Base-by-base conservation (phyloP, 805 yeast species). In the Scheffersomyces ergatensis region DNA sequence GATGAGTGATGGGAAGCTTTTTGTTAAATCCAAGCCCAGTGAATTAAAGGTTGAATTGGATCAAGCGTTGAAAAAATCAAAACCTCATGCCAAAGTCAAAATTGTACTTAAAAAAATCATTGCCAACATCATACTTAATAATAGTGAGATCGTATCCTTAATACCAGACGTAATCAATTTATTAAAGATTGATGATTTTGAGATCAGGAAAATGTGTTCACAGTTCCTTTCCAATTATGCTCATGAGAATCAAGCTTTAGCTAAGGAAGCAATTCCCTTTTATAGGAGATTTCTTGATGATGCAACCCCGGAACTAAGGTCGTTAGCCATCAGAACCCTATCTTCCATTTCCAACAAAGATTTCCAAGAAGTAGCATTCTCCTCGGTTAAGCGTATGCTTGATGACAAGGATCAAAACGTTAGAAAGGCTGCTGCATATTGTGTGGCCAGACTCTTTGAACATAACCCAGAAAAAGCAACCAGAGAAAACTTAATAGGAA, bases 111-210 rank as follows among this genome's bases (percentile, higher is more conserved):
- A 82, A 58, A 85, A 85, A 53, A 76, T 89, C 20, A 72, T 90
- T 6, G 92, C 96, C 33, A 90, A 89, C 60, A 75, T 89, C 61
- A 83, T 95, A 5, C 72, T 89, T 62, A 89, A 89, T 37, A 88
- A 87, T 58, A 75, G 75, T 41, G 97, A 92, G 55, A 78, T 89
- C 78, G 70, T 80, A 9, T 58, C 65, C 15, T 57, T 92, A 40
- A 77, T 83, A 53, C 81, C 82, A 1, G 95, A 87, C 38, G 74
- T 88, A 5, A 44, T 78, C 5, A 55, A 59, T 26, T 62, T 82
- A n/a, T 65, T 85, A 53, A 67, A 70, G 34, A 59, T 49, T 20
- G 75, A 74, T 49, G 95, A 88, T 61, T 43, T 80, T 23, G 95
- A 86, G 48, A 69, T 83, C 39, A 79, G 86, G 54, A 76, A 84